phyloP scores from a whole-genome alignment of 2,329 filamentous ascomycete species.

The Aureobasidium namibiae region DNA sequence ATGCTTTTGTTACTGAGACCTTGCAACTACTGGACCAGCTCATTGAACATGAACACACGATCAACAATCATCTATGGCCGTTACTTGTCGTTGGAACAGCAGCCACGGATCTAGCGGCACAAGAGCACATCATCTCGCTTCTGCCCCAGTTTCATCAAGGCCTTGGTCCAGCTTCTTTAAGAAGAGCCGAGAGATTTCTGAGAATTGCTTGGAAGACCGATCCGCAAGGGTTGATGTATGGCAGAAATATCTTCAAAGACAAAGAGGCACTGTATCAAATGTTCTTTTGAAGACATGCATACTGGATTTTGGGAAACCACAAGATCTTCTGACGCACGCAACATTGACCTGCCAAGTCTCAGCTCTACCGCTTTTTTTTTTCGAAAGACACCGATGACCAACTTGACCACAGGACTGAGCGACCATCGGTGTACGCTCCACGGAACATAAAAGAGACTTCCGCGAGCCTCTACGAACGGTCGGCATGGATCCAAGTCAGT shows the following conservation, averaged over 20 bases:
- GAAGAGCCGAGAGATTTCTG: background rate
- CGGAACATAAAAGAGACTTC: too few relatives aligned
- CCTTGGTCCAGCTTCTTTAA: background rate
- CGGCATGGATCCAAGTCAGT: too few relatives aligned
- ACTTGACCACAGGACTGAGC: too few relatives aligned
- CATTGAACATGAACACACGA: background rate
- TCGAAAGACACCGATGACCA: too few relatives aligned
- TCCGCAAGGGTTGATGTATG: background rate
- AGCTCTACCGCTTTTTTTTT: too few relatives aligned
- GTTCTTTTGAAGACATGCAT: background rate
- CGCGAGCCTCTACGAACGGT: too few relatives aligned
- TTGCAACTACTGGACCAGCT: background rate
- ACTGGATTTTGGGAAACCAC: background rate
- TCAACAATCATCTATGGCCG: background rate
- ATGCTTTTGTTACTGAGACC: background rate
- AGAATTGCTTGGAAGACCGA: background rate
- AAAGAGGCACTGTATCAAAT: background rate
- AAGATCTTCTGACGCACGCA: too few relatives aligned
- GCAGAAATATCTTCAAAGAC: background rate
- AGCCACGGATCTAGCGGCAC: background rate
- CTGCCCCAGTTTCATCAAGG: background rate
- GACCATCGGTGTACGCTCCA: too few relatives aligned
- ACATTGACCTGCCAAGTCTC: too few relatives aligned
- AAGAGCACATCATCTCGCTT: background rate
- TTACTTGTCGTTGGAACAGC: conserved; percentile 5